Percentiles rank a stretch among this genome's conserved stretches.
phyloP scores from a whole-genome alignment of 2,329 filamentous ascomycete species.

The Pseudogymnoascus sp. region DNA sequence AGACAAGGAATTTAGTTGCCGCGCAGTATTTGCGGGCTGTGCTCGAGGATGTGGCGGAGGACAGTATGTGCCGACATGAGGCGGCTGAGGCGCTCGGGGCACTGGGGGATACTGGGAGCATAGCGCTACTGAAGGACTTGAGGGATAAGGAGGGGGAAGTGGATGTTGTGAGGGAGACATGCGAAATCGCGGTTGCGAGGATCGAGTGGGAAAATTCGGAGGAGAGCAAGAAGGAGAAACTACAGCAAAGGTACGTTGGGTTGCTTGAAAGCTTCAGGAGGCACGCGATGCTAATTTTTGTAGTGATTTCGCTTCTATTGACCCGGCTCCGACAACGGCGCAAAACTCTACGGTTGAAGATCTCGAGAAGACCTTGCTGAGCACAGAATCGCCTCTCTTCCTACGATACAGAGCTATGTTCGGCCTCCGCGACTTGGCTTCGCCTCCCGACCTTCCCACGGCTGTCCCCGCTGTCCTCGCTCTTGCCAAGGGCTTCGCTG shows the following conservation, averaged over 20 bases:
- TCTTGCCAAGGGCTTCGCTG: conserved; percentile 75
- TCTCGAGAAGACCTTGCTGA: conserved; percentile 69
- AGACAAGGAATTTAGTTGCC: conserved; percentile 72
- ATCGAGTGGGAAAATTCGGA: conserved; percentile 88
- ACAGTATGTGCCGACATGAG: conserved; percentile 93
- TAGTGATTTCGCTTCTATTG: conserved; percentile 92
- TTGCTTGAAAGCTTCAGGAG: not conserved
- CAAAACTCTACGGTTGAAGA: conserved; percentile 59
- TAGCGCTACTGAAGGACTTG: conserved; percentile 66
- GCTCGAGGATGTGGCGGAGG: conserved; percentile 71
- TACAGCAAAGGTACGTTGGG: conserved; percentile 66
- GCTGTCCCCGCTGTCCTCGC: conserved; percentile 81
- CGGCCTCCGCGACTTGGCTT: conserved; percentile 86
- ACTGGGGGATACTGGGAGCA: conserved; percentile 65
- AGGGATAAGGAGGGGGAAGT: conserved; percentile 70
- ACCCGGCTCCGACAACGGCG: conserved; percentile 80
- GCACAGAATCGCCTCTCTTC: conserved; percentile 75
- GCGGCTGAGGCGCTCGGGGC: conserved; percentile 92
- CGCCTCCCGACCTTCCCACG: conserved; percentile 83
- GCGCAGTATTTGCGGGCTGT: conserved; percentile 66
- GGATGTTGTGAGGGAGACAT: conserved; percentile 84
- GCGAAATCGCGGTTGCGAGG: conserved; percentile 89
- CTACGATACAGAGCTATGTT: conserved; percentile 97
- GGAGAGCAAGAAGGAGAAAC: conserved; percentile 62
- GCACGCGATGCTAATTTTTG: conserved; percentile 18